A percentile compares a stretch with the other conserved stretches of the same genome.
phyloP scores from a whole-genome alignment of 306 rosid species.

The Ormosia emarginata region DNA sequence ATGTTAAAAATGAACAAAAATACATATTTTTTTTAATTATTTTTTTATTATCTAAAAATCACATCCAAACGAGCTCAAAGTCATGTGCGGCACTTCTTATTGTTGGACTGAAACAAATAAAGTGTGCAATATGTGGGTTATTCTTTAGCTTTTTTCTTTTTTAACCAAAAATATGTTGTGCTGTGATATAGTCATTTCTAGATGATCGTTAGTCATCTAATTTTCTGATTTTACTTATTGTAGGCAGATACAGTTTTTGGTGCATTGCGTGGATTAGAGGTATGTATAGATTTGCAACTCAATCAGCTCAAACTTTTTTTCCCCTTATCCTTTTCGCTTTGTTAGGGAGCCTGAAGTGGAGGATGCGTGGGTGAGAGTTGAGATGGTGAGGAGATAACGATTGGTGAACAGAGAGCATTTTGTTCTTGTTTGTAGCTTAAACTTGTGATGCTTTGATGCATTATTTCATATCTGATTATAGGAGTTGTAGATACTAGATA shows the following conservation, averaged over 20 bases:
- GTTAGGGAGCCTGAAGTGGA: neutral
- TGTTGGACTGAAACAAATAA: neutral
- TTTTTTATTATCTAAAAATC: too few relatives aligned
- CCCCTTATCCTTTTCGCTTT: neutral
- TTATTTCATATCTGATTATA: neutral
- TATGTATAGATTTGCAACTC: constrained; percentile 15
- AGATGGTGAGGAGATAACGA: neutral
- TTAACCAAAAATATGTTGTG: neutral
- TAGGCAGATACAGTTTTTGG: constrained; percentile 50
- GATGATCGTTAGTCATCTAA: neutral
- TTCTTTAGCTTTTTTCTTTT: neutral
- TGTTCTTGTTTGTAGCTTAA: constrained; percentile 7
- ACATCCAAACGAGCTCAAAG: too few relatives aligned
- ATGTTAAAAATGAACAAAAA: too few relatives aligned
- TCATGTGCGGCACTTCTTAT: constrained; percentile 2
- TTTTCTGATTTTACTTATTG: constrained; percentile 17
- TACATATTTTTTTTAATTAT: too few relatives aligned
- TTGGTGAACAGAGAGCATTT: neutral
- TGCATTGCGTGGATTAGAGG: constrained; percentile 53
- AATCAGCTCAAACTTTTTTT: neutral
- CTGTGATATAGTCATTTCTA: neutral
- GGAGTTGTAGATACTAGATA: neutral
- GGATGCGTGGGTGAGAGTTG: neutral
- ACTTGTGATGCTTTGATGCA: neutral
- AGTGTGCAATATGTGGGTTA: neutral